These are phyloP conservation scores for Albizia julibrissin DNA, from an alignment of 306 rosid species.

Conservation along the genomic window DNA sequence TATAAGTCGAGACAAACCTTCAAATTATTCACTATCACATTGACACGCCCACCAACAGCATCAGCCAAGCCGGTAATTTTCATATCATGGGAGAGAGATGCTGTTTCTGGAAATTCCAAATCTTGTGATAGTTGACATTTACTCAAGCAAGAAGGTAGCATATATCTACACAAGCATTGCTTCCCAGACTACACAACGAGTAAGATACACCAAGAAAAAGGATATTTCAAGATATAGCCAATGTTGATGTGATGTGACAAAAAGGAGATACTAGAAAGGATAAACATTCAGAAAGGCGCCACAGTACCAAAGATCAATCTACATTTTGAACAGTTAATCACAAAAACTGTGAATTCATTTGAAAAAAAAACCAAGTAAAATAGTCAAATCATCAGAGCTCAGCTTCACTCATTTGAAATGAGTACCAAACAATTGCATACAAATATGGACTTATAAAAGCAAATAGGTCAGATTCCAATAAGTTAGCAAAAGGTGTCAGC, in stretches of 20 bases:
- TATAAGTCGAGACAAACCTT: conserved; percentile 55
- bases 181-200: conserved; percentile 79
- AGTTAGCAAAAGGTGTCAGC: conserved; percentile 20
- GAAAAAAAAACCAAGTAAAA: conserved; percentile 27
- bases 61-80: conserved; percentile 82
- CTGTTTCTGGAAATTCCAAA: conserved; percentile 64
- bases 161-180: conserved; percentile 85
- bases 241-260: conserved; percentile 15
- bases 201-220: conserved; percentile 18
- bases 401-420: neutral
- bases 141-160: conserved; percentile 68
- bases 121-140: conserved; percentile 51
- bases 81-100: conserved; percentile 56
- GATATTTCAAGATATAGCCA: conserved; percentile 32
- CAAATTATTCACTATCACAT: conserved; percentile 70
- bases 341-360: neutral
- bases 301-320: neutral
- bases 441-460: conserved; percentile 12
- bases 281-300: neutral
- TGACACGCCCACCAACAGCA: conserved; percentile 90
- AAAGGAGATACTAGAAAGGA: conserved; percentile 15
- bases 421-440: neutral
- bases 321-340: conserved; percentile 1
- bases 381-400: neutral
- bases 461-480: conserved; percentile 22